A percentile compares a stretch with the other conserved stretches of the same genome.
phyloP scores from a whole-genome alignment of 2,329 filamentous ascomycete species.

The Ascochyta fabae region DNA sequence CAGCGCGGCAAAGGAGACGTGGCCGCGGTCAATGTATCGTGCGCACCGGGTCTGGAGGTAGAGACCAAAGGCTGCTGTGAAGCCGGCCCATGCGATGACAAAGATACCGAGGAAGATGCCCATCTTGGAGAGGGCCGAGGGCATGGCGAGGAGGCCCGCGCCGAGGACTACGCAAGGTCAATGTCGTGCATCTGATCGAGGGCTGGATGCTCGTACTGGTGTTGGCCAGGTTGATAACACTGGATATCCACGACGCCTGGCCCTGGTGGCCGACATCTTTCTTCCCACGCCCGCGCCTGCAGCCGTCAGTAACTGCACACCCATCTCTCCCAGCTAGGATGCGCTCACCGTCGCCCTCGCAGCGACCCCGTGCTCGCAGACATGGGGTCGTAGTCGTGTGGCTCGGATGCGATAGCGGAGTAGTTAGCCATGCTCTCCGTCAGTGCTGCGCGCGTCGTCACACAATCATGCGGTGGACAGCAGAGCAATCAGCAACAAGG shows the following conservation, averaged over 20 bases:
- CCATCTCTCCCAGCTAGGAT: not conserved
- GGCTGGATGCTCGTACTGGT: slow-evolving; percentile 71
- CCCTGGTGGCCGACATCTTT: slow-evolving; percentile 74
- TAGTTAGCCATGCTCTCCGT: slow-evolving; percentile 53
- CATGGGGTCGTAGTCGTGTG: slow-evolving; percentile 49
- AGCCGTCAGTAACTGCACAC: slow-evolving; percentile 27
- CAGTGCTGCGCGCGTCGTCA: slow-evolving; percentile 16
- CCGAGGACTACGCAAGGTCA: slow-evolving; percentile 73
- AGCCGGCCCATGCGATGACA: slow-evolving; percentile 88
- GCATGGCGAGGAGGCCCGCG: slow-evolving; percentile 93
- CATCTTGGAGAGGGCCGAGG: slow-evolving; percentile 94
- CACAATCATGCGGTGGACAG: slow-evolving; percentile 34
- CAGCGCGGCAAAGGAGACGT: slow-evolving; percentile 92
- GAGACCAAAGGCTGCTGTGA: slow-evolving; percentile 88
- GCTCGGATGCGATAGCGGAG: slow-evolving; percentile 51
- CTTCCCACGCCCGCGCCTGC: slow-evolving; percentile 65
- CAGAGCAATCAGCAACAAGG: not conserved
- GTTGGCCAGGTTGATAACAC: slow-evolving; percentile 93
- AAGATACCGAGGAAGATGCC: slow-evolving; percentile 84
- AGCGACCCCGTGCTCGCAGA: slow-evolving; percentile 52
- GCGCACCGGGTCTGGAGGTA: slow-evolving; percentile 95
- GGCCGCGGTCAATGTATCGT: slow-evolving; percentile 87
- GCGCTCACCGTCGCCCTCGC: slow-evolving; percentile 43
- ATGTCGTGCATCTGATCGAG: not conserved
- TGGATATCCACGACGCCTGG: slow-evolving; percentile 86